A percentile compares a stretch with the other conserved stretches of the same genome.
These are phyloP conservation scores for Hyphodiscus sp. DNA, from an alignment of 2,329 filamentous ascomycete genomes.

Conservation along the genomic window DNA sequence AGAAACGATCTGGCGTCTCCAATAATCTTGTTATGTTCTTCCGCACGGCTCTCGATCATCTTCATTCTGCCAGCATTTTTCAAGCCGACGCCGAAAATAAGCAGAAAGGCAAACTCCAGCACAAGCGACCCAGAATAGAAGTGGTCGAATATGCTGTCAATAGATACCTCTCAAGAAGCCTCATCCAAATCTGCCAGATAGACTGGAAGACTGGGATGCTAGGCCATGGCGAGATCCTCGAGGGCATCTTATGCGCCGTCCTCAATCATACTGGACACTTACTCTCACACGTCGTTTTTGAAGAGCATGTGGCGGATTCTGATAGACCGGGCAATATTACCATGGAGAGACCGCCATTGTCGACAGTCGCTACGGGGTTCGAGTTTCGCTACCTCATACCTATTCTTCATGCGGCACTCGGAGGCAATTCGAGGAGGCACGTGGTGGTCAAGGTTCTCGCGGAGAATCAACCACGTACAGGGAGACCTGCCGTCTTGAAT, in stretches of 20 bases:
- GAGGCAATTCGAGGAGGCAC: slow-evolving; percentile 13
- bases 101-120: not conserved
- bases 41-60: slow-evolving; percentile 4
- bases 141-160: slow-evolving; percentile 18
- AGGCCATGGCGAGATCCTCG: slow-evolving; percentile 32
- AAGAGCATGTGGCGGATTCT: slow-evolving; percentile 26
- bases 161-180: slow-evolving; percentile 13
- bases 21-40: slow-evolving; percentile 21
- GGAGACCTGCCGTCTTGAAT: not conserved
- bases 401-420: slow-evolving; percentile 21
- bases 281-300: slow-evolving; percentile 34
- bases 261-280: slow-evolving; percentile 35
- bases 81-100: slow-evolving; percentile 14
- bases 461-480: not conserved
- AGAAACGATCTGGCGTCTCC: slow-evolving; percentile 11
- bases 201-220: slow-evolving; percentile 17
- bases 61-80: slow-evolving; percentile 9
- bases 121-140: slow-evolving; percentile 7
- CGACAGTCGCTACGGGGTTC: not conserved
- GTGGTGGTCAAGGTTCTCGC: slow-evolving; percentile 17
- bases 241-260: slow-evolving; percentile 35
- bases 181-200: slow-evolving; percentile 14
- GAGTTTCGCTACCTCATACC: slow-evolving; percentile 21
- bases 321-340: slow-evolving; percentile 19
- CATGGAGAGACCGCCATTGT: not conserved